These are phyloP conservation scores for Pythium brachiatum DNA, from an alignment of 352 stramenopile species.

Conservation along the genomic window DNA sequence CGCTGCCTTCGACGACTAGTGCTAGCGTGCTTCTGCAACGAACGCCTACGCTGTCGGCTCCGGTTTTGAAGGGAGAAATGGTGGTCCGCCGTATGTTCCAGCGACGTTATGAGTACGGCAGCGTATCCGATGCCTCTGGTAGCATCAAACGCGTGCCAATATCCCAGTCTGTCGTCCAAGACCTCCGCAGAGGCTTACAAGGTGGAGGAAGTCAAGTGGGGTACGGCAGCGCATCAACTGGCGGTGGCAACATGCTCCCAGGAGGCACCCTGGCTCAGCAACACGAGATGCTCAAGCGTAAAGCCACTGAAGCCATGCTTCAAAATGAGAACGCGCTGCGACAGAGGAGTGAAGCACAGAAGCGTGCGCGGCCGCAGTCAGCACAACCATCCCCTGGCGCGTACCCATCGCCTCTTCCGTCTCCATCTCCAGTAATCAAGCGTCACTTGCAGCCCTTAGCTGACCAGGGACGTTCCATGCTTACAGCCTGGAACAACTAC, in stretches of 20 bases:
- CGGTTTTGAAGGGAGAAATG: constrained; percentile 31
- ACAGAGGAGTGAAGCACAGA: constrained; percentile 18
- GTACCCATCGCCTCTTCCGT: background rate
- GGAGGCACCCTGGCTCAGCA: background rate
- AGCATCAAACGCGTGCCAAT: constrained; percentile 11
- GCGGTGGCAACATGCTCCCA: background rate
- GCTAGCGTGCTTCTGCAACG: background rate
- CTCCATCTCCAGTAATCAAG: constrained; percentile 13
- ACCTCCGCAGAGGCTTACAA: constrained; percentile 13
- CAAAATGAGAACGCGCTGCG: constrained; percentile 1
- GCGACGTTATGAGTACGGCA: constrained; percentile 25
- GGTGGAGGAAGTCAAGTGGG: constrained; percentile 16
- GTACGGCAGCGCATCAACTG: constrained; percentile 2
- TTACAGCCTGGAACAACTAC: constrained; percentile 79
- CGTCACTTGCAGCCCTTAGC: constrained; percentile 55
- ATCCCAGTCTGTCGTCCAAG: constrained; percentile 19
- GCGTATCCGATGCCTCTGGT: background rate
- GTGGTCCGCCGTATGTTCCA: constrained; percentile 24
- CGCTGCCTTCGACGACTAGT: background rate
- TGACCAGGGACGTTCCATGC: constrained; percentile 62
- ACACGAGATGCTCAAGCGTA: constrained; percentile 18
- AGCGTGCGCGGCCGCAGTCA: constrained; percentile 6
- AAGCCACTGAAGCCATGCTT: constrained; percentile 8
- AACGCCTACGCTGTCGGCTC: constrained; percentile 12
- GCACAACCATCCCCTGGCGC: background rate